Percentiles rank a stretch among this genome's conserved stretches.
Conservation (phyloP, 441 rosid species). For the Hura crepitans region DNA sequence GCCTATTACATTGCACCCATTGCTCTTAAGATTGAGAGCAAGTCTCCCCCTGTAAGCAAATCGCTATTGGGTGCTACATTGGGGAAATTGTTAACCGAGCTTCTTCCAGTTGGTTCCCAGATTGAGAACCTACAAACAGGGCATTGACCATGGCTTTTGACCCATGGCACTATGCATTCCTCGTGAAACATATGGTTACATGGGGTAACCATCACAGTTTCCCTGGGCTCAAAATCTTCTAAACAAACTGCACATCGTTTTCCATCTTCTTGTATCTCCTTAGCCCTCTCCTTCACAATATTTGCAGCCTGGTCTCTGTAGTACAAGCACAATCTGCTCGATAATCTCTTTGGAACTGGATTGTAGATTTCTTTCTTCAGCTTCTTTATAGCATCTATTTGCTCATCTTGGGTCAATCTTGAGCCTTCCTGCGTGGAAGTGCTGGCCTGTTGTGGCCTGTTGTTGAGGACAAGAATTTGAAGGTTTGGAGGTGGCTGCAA, state of each 20-base stretch:
- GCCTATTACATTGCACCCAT: conserved; percentile 33
- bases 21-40: conserved; percentile 29
- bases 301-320: conserved; percentile 37
- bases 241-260: conserved; percentile 65
- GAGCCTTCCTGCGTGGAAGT: conserved; percentile 23
- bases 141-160: conserved; percentile 54
- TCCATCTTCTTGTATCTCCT: conserved; percentile 40
- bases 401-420: conserved; percentile 35
- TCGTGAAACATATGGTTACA: conserved; percentile 89
- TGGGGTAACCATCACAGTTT: conserved; percentile 66
- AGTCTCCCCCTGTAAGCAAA: not conserved
- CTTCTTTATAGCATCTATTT: conserved; percentile 35
- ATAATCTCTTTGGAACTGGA: conserved; percentile 42
- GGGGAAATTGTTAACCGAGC: not conserved
- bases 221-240: conserved; percentile 68
- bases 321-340: conserved; percentile 46
- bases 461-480: not conserved
- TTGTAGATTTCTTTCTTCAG: conserved; percentile 56
- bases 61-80: not conserved
- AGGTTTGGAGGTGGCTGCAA: not conserved
- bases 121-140: conserved; percentile 61
- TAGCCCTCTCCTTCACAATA: not conserved
- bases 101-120: conserved; percentile 24
- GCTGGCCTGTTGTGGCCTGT: not conserved
- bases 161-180: conserved; percentile 73